Evolutionary conservation across 2,329 filamentous ascomycete genomes (phyloP), one percentile per base, ranked within the genome.

Genomic region (Fusarium devonianum): DNA sequence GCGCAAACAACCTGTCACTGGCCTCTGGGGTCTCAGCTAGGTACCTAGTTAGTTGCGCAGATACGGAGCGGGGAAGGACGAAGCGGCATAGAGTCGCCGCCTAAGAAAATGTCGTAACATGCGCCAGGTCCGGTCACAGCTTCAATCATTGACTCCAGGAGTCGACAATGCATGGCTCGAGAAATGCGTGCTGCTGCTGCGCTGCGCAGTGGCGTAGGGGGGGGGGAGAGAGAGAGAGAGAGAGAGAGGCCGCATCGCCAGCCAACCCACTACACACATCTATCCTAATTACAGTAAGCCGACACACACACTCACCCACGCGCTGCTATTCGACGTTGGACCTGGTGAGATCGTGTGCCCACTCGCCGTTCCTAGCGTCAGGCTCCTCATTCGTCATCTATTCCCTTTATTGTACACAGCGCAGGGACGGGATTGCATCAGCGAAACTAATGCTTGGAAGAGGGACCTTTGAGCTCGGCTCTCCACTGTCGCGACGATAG

Each of bases 291-390:
- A 36, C 17, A 36, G 38, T 35, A 43, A 52, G 55, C 22, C 30
- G 37, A 59, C 40, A 44, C 44, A 32, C 39, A 42, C 42, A 40
- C 34, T n/a, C n/a, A 34, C 23, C 21, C 34, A 49, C 39, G 39
- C 39, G 14, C 19, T 42, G 28, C 21, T 3, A 42, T 42, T 42
- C 39, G 39, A 42, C 18, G 14, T 23, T 23, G 38, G 11, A 12
- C 38, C 6, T 18, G 30, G 36, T 42, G 50, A 48, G 51, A 52
- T 58, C 51, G 55, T 48, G 55, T 56, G 40, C 40, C 30, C 45
- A 39, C 40, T 56, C 45, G 12, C 51, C 51, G 33, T 56, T 49
- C 44, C 37, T 39, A 58, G 40, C 32, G 35, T 30, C 23, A 33
- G 41, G 33, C 34, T 34, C 25, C 53, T 57, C 44, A 25, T 12